Base-by-base conservation (phyloP, 768 basidiomycete genomes). In the Tricholoma sp. region DNA sequence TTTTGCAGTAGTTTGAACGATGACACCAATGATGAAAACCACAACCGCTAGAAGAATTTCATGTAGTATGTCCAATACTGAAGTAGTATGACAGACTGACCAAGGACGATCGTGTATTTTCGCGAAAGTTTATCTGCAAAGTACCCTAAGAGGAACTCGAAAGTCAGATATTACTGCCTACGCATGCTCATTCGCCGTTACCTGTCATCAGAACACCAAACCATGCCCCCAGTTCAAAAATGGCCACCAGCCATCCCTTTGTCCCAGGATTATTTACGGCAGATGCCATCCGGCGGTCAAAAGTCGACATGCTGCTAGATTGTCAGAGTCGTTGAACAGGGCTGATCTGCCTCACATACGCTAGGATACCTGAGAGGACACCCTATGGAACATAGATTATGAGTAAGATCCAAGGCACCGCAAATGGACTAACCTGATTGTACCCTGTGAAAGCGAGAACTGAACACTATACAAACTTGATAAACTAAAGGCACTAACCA, bases 191-290 rank as follows among this genome's bases (percentile, higher is more conserved):
- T 1, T 49, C 59, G 12, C 29, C 48, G 18, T 56, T 57, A 70
- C 88, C 89, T 47, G 87, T 88, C 54, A 79, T 70, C 17, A 92
- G 78, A 10, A 88, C 85, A 58, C 89, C 89, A 57, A 85, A 74
- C 84, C 89, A 89, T 20, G 89, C 89, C 55, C 84, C 85, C 12
- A 88, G 76, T 70, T 88, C 86, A 34, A 90, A 78, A 63, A 90
- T 87, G 18, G 87, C 73, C 12, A 88, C 88, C 3, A 91, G 72
- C 82, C 88, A 86, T 9, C 87, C 89, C 70, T 86, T 83, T 20
- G 75, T 81, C 8, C 71, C 75, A 6, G 81, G 20, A 59, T 86
- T 63, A 36, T 66, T 54, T 42, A 84, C 83, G 0, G 80, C 83
- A 20, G 76, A 73, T 2, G 70, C 78, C 85, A 88, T 87, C 37